Percentiles rank a stretch among this genome's conserved stretches.
Evolutionary conservation across 257 asterid species (phyloP).

Genomic region (Asclepias syriaca): DNA sequence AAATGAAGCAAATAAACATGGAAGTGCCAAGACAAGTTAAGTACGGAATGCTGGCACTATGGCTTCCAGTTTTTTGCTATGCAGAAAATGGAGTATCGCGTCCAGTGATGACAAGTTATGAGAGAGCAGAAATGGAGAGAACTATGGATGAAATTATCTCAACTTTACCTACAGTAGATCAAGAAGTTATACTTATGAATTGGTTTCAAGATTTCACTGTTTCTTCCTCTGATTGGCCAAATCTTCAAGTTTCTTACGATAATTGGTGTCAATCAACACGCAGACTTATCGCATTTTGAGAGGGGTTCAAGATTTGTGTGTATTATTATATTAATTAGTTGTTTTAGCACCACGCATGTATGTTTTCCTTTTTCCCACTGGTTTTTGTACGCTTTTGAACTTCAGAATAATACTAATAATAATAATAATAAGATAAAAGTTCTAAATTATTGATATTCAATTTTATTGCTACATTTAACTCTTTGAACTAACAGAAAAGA

Average conservation of each 20-base stretch:
- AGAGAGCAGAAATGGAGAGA: slow-evolving; percentile 30
- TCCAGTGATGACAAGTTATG: slow-evolving; percentile 25
- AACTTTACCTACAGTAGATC: slow-evolving; percentile 20
- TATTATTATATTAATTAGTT: no score
- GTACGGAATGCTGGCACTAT: slow-evolving; percentile 20
- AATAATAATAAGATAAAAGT: no score
- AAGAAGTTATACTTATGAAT: slow-evolving; percentile 25
- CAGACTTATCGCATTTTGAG: slow-evolving; percentile 5
- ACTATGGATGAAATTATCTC: slow-evolving; percentile 17
- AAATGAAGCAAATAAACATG: slow-evolving; percentile 4
- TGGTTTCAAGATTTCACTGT: slow-evolving; percentile 29
- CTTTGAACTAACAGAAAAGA: no score
- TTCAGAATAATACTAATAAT: no score
- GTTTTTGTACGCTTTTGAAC: no score
- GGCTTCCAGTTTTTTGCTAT: slow-evolving; percentile 28
- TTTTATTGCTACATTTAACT: no score
- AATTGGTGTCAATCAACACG: slow-evolving; percentile 29
- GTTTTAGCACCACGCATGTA: no score
- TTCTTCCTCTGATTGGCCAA: slow-evolving; percentile 31
- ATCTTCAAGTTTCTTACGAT: slow-evolving; percentile 25
- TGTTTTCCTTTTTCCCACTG: no score
- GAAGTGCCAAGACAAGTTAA: slow-evolving; percentile 21
- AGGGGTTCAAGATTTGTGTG: no score
- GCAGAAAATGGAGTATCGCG: slow-evolving; percentile 27
- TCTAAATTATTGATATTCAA: no score